Evolutionary conservation across 1,139 yeast species (phyloP), one percentile per base, ranked within the genome.

Genomic region (Insectozyma bohioensis): DNA sequence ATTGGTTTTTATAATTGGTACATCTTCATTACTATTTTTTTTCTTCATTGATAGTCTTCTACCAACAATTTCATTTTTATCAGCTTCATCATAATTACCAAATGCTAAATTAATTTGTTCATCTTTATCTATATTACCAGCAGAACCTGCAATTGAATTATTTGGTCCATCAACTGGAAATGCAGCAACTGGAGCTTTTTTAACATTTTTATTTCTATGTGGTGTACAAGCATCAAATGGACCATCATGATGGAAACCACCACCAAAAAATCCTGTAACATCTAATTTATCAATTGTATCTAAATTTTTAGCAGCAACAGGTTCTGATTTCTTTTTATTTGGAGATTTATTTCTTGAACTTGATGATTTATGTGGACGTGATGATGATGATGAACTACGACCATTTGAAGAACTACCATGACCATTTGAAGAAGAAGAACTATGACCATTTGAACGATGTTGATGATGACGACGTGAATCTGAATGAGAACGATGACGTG

Each of bases 201-300:
- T 82, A 18, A 65, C 66, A 54, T 84, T 76, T 61, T 85, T 85
- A 63, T 92, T 92, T 57, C 97, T 80, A 58, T 86, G 95, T 5
- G 98, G 97, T 5, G 95, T 85, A 60, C 97, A 90, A 2, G 98
- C 98, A 58, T 92, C 98, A 58, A 92, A 92, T 12, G 98, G 98
- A 10, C 98, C 98, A 60, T 92, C 98, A 58, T 92, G 98, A 59
- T 92, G 98, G 72, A 92, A 92, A 1, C 92, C 86, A 26, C 86
- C 82, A n/a, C 97, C 97, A 55, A 85, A 90, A 45, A 92, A 72
- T 1, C 95, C 97, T 6, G 97, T 88, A 23, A 90, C 97, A 56
- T 92, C 98, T 47, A 92, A 70, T 59, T 85, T 85, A 63, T 92
- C 98, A 49, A 92, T 92, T 4, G 95, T 86, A 54, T 92, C 98